A percentile compares a stretch with the other conserved stretches of the same genome.
Conservation (phyloP, 352 stramenopile genomes). For the Phytophthora syringae region DNA sequence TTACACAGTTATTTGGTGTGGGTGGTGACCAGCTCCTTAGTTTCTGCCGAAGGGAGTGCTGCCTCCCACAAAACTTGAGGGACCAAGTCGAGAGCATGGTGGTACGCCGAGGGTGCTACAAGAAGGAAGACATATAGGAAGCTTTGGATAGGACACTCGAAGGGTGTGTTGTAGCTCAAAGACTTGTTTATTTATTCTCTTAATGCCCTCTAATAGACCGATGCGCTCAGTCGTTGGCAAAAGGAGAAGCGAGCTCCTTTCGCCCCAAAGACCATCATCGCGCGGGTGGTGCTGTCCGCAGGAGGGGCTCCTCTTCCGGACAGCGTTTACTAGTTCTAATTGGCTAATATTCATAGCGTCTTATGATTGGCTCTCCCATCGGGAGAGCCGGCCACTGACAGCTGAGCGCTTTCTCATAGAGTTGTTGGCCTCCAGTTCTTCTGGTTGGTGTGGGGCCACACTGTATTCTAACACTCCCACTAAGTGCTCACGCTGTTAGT, state of each 20-base stretch:
- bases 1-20: too few species aligned
- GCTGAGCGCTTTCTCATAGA: neutral
- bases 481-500: neutral
- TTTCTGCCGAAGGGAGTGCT: too few species aligned
- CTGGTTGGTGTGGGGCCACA: neutral
- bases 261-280: too few species aligned
- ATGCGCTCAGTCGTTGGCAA: slow-evolving; percentile 15
- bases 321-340: too few species aligned
- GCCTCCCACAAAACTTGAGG: too few species aligned
- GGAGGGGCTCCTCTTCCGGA: too few species aligned
- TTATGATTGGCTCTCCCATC: too few species aligned
- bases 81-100: neutral
- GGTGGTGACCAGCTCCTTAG: too few species aligned
- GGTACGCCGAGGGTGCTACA: neutral
- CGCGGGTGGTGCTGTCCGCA: too few species aligned
- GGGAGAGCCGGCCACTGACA: too few species aligned
- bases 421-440: neutral
- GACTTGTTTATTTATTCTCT: slow-evolving; percentile 10
- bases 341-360: too few species aligned
- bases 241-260: slow-evolving; percentile 4
- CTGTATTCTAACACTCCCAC: slow-evolving; percentile 2
- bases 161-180: slow-evolving; percentile 3
- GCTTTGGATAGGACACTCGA: neutral
- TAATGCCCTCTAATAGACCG: slow-evolving; percentile 10
- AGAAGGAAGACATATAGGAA: neutral